A percentile compares a stretch with the other conserved stretches of the same genome.
Evolutionary conservation across 2,329 filamentous ascomycete species (phyloP).

Genomic region (Cylindrodendrum hubeiense): DNA sequence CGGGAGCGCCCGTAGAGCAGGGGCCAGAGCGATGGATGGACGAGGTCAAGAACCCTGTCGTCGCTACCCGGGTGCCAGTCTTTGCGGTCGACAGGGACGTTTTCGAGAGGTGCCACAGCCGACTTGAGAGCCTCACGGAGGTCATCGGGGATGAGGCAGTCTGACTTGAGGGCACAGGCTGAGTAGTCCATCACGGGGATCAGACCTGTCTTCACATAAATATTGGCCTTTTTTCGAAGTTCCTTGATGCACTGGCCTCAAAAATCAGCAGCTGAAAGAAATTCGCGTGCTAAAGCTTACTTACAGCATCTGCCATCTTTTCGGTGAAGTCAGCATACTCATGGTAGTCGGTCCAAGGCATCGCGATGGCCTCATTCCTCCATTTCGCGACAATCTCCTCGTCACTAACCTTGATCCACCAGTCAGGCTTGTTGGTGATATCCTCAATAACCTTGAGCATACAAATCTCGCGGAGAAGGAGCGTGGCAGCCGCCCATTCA

Average conservation of each 20-base stretch:
- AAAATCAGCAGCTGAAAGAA: no score
- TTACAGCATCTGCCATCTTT: constrained; percentile 44
- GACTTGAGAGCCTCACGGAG: constrained; percentile 51
- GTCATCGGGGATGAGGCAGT: constrained; percentile 33
- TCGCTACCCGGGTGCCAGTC: constrained; percentile 73
- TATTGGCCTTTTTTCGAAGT: constrained; percentile 42
- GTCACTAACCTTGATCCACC: constrained; percentile 45
- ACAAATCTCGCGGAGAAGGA: constrained; percentile 43
- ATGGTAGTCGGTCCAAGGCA: constrained; percentile 39
- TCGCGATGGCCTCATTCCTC: constrained; percentile 40
- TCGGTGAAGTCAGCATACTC: constrained; percentile 40
- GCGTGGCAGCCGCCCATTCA: constrained; percentile 37
- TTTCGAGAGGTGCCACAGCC: constrained; percentile 60
- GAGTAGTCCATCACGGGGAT: constrained; percentile 47
- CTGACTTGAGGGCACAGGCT: constrained; percentile 47
- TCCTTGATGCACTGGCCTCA: constrained; percentile 43
- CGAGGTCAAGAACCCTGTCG: constrained; percentile 69
- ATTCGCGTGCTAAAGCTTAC: not conserved
- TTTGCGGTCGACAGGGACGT: constrained; percentile 59
- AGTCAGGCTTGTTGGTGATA: constrained; percentile 46
- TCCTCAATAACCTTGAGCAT: constrained; percentile 46
- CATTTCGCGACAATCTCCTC: constrained; percentile 38
- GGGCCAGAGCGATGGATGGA: constrained; percentile 74
- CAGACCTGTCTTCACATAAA: constrained; percentile 44
- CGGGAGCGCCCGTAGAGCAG: constrained; percentile 64